Conservation (phyloP, 1,284 basidiomycete genomes). For the Pulveroboletus ridleyi region DNA sequence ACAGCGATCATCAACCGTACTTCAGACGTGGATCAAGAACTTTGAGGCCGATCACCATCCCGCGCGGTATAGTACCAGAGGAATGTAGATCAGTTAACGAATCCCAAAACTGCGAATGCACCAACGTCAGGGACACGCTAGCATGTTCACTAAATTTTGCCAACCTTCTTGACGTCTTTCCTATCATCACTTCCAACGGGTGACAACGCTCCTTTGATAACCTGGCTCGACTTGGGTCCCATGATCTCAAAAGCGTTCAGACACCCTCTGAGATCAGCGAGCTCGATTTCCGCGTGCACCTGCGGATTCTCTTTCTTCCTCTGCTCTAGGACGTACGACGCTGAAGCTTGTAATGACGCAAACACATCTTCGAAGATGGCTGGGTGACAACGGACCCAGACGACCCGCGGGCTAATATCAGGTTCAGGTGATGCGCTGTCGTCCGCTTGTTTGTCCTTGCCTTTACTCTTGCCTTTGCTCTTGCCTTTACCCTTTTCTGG, state of each 20-base stretch:
- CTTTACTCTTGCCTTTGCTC: slow-evolving; percentile 24
- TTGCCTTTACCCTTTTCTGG: slow-evolving; percentile 16
- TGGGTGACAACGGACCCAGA: slow-evolving; percentile 87
- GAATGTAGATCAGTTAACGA: slow-evolving; percentile 66
- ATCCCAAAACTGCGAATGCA: slow-evolving; percentile 69
- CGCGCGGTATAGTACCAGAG: slow-evolving; percentile 69
- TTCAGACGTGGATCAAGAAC: slow-evolving; percentile 84
- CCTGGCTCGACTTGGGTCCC: slow-evolving; percentile 83
- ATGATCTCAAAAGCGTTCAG: slow-evolving; percentile 87
- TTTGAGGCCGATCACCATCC: slow-evolving; percentile 78
- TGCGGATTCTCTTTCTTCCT: slow-evolving; percentile 41
- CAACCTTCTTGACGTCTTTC: slow-evolving; percentile 68
- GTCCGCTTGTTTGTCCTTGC: slow-evolving; percentile 31
- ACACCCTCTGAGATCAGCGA: slow-evolving; percentile 72
- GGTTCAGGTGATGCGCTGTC: slow-evolving; percentile 15
- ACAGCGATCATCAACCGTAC: slow-evolving; percentile 43
- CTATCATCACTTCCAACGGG: slow-evolving; percentile 58
- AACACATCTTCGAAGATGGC: slow-evolving; percentile 66
- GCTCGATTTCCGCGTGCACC: slow-evolving; percentile 54
- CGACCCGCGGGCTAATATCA: slow-evolving; percentile 40
- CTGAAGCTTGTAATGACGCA: slow-evolving; percentile 54
- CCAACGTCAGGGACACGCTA: slow-evolving; percentile 9
- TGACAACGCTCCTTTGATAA: slow-evolving; percentile 76
- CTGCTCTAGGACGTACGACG: slow-evolving; percentile 54
- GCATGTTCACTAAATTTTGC: not conserved